Conservation (phyloP, 257 asterid genomes). For the Ligustrum vulgare region DNA sequence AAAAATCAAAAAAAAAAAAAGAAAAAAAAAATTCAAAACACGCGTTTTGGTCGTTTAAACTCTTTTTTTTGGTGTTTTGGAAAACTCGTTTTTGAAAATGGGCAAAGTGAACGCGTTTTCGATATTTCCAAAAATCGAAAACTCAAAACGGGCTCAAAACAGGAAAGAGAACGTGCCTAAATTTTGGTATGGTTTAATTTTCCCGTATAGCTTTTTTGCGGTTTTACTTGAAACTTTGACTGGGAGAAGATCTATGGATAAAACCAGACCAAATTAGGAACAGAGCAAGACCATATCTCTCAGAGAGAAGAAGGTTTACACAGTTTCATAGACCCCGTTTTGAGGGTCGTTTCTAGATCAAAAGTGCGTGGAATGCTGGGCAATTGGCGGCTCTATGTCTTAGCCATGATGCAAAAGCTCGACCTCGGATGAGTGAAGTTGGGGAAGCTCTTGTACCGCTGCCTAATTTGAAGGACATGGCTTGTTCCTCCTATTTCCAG, state of each 20-base stretch:
- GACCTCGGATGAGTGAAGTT: conserved; percentile 77
- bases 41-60: too few species aligned
- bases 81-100: too few species aligned
- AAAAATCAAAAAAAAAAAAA: too few species aligned
- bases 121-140: too few species aligned
- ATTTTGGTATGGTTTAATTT: too few species aligned
- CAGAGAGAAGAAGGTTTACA: conserved; percentile 53
- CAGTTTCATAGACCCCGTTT: conserved; percentile 65
- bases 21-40: too few species aligned
- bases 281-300: conserved; percentile 76
- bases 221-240: conserved; percentile 68
- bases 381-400: conserved; percentile 74
- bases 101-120: too few species aligned
- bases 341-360: conserved; percentile 64
- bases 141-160: too few species aligned
- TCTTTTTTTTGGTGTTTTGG: too few species aligned
- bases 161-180: too few species aligned
- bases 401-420: conserved; percentile 53
- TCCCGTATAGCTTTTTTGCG: conserved; percentile 66
- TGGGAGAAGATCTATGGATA: conserved; percentile 77
- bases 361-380: conserved; percentile 58
- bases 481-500: conserved; percentile 55
- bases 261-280: conserved; percentile 53
- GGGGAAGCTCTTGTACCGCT: conserved; percentile 62
- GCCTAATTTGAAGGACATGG: conserved; percentile 58